phyloP scores from a whole-genome alignment of 352 stramenopile species.

The Phytophthora podocarpi region DNA sequence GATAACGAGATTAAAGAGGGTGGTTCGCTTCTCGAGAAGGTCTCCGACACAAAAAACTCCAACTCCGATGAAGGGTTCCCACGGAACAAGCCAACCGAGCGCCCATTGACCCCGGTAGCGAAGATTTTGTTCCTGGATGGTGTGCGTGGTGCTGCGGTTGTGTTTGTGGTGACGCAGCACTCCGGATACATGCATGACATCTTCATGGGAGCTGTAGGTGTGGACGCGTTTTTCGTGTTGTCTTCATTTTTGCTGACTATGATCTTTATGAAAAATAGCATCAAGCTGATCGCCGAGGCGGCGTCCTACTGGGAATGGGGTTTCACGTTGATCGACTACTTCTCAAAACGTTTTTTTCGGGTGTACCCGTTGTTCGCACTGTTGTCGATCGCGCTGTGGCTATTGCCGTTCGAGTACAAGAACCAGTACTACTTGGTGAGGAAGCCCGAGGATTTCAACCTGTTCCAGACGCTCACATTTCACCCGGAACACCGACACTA shows the following conservation, averaged over 20 bases:
- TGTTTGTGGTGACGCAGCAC: constrained; percentile 13
- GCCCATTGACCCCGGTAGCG: not conserved
- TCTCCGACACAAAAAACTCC: too few species aligned
- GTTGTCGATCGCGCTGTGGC: constrained; percentile 6
- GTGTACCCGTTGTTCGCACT: constrained; percentile 6
- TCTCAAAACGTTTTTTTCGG: constrained; percentile 3
- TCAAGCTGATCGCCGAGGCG: constrained; percentile 3
- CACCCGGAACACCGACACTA: constrained; percentile 9
- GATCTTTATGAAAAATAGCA: constrained; percentile 27
- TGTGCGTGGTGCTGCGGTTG: not conserved
- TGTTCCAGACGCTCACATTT: constrained; percentile 5
- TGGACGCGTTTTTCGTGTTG: constrained; percentile 15
- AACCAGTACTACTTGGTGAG: constrained; percentile 6
- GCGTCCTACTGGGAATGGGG: constrained; percentile 2
- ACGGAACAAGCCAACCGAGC: not conserved
- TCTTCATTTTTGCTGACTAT: constrained; percentile 17
- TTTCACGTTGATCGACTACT: not conserved
- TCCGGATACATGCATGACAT: constrained; percentile 9
- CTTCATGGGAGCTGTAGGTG: constrained; percentile 6
- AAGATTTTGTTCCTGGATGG: constrained; percentile 16
- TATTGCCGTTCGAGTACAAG: constrained; percentile 11
- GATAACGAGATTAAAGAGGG: not conserved
- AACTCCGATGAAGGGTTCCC: too few species aligned
- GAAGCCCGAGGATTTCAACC: constrained; percentile 9
- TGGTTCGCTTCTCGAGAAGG: not conserved